Percentiles rank a stretch among this genome's conserved stretches.
Evolutionary conservation across 2,329 filamentous ascomycete genomes (phyloP).

Genomic region (Capronia epimyces): DNA sequence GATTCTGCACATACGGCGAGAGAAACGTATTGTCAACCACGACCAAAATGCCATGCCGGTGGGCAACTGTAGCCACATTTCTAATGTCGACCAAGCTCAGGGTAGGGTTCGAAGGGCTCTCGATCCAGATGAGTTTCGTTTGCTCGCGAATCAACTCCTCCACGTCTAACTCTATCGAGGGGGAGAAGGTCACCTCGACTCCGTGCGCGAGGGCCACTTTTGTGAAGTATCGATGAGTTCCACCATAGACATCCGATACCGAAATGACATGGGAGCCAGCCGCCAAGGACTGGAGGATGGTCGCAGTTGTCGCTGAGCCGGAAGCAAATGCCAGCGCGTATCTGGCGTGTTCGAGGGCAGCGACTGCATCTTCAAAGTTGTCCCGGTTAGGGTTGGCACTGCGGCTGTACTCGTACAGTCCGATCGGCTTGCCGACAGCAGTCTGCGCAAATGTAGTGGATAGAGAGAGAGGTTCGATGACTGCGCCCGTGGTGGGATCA

Average conservation of each 20-base stretch:
- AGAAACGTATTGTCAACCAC: slow-evolving; percentile 99
- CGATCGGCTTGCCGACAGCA: slow-evolving; percentile 78
- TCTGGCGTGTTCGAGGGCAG: slow-evolving; percentile 84
- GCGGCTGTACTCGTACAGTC: slow-evolving; percentile 86
- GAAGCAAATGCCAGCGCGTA: slow-evolving; percentile 92
- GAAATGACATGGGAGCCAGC: slow-evolving; percentile 90
- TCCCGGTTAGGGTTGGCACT: slow-evolving; percentile 91
- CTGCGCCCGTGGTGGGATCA: slow-evolving; percentile 85
- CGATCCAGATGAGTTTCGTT: slow-evolving; percentile 96
- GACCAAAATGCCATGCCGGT: slow-evolving; percentile 81
- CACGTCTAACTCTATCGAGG: slow-evolving; percentile 84
- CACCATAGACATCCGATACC: slow-evolving; percentile 95
- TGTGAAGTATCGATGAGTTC: slow-evolving; percentile 97
- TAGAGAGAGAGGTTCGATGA: slow-evolving; percentile 93
- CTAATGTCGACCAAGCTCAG: slow-evolving; percentile 88
- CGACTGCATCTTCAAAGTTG: slow-evolving; percentile 89
- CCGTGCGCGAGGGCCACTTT: slow-evolving; percentile 93
- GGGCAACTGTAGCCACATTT: slow-evolving; percentile 74
- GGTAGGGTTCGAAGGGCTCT: slow-evolving; percentile 91
- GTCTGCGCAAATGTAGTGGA: slow-evolving; percentile 96
- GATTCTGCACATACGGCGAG: slow-evolving; percentile 94
- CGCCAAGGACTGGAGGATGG: slow-evolving; percentile 85
- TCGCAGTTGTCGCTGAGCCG: slow-evolving; percentile 88
- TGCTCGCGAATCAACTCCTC: slow-evolving; percentile 71
- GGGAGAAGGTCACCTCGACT: slow-evolving; percentile 89